Evolutionary conservation across 495 filamentous ascomycete species (phyloP), one percentile per base, ranked within the genome.

Genomic region (Aspergillus indologenus): DNA sequence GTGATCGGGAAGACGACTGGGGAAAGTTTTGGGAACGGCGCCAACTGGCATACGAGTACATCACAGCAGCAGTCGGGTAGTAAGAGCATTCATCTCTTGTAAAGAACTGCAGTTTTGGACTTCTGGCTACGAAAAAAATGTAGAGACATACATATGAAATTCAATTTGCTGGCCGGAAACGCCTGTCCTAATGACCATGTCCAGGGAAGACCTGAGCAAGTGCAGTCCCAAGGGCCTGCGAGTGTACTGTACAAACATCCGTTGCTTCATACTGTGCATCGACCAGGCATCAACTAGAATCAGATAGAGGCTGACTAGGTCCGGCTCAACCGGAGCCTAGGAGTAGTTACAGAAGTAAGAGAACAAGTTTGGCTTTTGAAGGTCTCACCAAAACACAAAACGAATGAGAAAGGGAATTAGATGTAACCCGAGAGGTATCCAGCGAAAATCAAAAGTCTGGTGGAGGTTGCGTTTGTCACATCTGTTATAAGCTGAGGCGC

Each of bases 401-500:
- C 3, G n/a, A 47, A 31, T 1, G 8, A 34, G 34, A 34, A 12
- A 26, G 29, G 14, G 29, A 47, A 29, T 9, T 20, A 57, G 48
- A 60, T 2, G 47, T 6, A 19, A 31, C 34, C 11, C 20, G 21
- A 51, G 17, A 51, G 34, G 46, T 45, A 60, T 55, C 42, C 26
- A 58, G 60, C 34, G 34, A 17, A 45, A 52, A 20, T 40, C 18
- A 45, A 24, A 49, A 23, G 23, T 48, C 23, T 50, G 48, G 48
- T 29, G 4, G 34, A 21, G 20, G 22, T 14, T 46, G 56, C 18
- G 44, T 24, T 55, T 52, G 53, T 55, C 19, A 45, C 19, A 53
- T 54, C 55, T 45, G 24, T 45, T 19, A 60, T 51, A 52, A 11
- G 43, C 47, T 48, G 43, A 55, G 21, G 29, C 45, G 12, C 34